phyloP scores from a whole-genome alignment of 768 basidiomycete species.

The Russula sp. region DNA sequence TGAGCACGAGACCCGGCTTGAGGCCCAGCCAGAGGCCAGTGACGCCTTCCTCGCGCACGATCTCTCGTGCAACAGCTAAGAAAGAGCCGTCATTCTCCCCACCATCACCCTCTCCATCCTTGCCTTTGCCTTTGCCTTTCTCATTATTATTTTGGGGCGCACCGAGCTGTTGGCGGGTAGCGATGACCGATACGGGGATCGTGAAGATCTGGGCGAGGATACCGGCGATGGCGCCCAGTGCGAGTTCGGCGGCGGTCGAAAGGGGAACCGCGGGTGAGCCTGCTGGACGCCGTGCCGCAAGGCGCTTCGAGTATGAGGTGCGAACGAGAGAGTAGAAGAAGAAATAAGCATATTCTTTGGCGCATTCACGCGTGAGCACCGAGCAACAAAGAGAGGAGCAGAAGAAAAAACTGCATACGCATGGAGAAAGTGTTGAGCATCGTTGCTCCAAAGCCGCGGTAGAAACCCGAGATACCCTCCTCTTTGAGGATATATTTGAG shows the following conservation, averaged over 20 bases:
- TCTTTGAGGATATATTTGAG: slow-evolving; percentile 68
- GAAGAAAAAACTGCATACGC: slow-evolving; percentile 55
- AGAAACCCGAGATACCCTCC: slow-evolving; percentile 81
- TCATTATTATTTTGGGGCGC: slow-evolving; percentile 36
- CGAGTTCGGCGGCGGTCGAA: slow-evolving; percentile 75
- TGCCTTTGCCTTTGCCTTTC: slow-evolving; percentile 7
- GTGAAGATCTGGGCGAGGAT: slow-evolving; percentile 97
- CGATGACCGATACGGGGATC: slow-evolving; percentile 96
- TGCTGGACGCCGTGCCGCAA: slow-evolving; percentile 54
- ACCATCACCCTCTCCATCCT: slow-evolving; percentile 31
- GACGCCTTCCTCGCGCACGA: slow-evolving; percentile 84
- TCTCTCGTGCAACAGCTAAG: slow-evolving; percentile 74
- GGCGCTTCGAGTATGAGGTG: slow-evolving; percentile 71
- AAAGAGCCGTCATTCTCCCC: slow-evolving; percentile 62
- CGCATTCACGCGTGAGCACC: slow-evolving; percentile 7
- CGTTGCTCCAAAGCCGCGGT: slow-evolving; percentile 90
- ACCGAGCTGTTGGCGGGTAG: slow-evolving; percentile 93
- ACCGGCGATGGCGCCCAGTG: slow-evolving; percentile 88
- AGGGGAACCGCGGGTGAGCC: slow-evolving; percentile 61
- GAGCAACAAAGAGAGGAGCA: background rate
- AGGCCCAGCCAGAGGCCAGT: slow-evolving; percentile 91
- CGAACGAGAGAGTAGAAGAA: slow-evolving; percentile 97
- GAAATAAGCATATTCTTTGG: slow-evolving; percentile 95
- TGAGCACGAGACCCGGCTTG: slow-evolving; percentile 90
- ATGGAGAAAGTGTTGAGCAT: slow-evolving; percentile 99